phyloP scores from a whole-genome alignment of 2,329 filamentous ascomycete species.

The Nothomitra cinnamomea region DNA sequence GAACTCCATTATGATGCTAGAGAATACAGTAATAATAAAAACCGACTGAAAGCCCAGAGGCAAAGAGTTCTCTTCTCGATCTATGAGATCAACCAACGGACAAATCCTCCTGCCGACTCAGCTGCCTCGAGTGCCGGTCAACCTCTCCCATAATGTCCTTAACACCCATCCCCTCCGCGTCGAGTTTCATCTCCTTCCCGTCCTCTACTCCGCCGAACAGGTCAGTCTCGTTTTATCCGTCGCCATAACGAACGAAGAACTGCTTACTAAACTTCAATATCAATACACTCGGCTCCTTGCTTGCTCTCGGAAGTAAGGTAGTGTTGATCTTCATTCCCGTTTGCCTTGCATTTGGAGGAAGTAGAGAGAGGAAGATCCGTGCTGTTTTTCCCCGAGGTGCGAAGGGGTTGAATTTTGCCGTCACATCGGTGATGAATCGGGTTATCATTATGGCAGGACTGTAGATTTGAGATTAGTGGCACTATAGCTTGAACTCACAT shows the following conservation, averaged over 20 bases:
- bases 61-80: neutral
- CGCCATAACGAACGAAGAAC: conserved; percentile 3
- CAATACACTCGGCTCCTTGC: conserved; percentile 51
- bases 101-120: conserved; percentile 73
- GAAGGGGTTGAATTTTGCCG: conserved; percentile 86
- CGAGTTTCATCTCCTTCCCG: conserved; percentile 73
- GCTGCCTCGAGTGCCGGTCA: conserved; percentile 66
- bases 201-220: conserved; percentile 46
- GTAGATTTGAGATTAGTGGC: neutral
- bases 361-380: conserved; percentile 69
- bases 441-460: conserved; percentile 49
- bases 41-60: too few species aligned
- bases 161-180: conserved; percentile 67
- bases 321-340: conserved; percentile 62
- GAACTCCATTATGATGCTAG: too few species aligned
- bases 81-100: conserved; percentile 22
- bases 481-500: neutral
- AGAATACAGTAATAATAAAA: too few species aligned
- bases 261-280: conserved; percentile 69
- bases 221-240: conserved; percentile 10
- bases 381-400: conserved; percentile 61
- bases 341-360: conserved; percentile 62
- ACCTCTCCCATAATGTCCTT: conserved; percentile 78
- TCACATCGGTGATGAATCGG: conserved; percentile 70
- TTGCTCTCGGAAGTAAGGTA: conserved; percentile 53